These are phyloP conservation scores for Heliocybe sulcata DNA, from an alignment of 1,284 basidiomycete genomes.

Conservation along the genomic window DNA sequence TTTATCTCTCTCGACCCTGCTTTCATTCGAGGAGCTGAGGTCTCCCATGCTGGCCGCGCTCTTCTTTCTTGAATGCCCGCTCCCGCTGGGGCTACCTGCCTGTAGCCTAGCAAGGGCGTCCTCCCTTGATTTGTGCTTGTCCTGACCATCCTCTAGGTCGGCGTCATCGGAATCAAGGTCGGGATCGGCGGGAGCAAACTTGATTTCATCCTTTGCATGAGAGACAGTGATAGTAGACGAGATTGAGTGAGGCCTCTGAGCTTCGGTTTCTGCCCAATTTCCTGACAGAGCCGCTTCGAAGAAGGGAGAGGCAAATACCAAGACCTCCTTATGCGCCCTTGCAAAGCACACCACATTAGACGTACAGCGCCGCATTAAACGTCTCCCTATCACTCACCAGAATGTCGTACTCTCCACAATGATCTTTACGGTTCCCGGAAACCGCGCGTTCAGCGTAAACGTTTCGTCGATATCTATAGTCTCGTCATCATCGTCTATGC, in stretches of 20 bases:
- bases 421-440: constrained; percentile 79
- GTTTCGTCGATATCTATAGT: constrained; percentile 70
- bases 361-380: not conserved
- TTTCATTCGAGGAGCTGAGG: constrained; percentile 7
- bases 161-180: constrained; percentile 24
- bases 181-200: constrained; percentile 42
- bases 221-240: constrained; percentile 79
- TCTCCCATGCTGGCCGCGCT: not conserved
- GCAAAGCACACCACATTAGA: not conserved
- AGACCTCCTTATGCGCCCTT: constrained; percentile 81
- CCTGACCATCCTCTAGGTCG: constrained; percentile 4
- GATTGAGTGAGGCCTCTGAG: constrained; percentile 62
- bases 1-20: constrained; percentile 16
- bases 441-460: constrained; percentile 54
- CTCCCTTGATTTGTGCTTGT: not conserved
- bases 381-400: constrained; percentile 46
- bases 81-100: not conserved
- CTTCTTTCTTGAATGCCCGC: not conserved
- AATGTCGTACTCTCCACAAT: constrained; percentile 80
- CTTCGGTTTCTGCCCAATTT: constrained; percentile 64
- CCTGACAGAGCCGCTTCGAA: constrained; percentile 81
- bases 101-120: constrained; percentile 20
- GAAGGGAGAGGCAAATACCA: constrained; percentile 81
- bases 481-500: constrained; percentile 52
- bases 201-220: constrained; percentile 29